Percentiles rank a stretch among this genome's conserved stretches.
These are phyloP conservation scores for Fraxinus sp. DNA, from an alignment of 305 asterid genomes.

Conservation along the genomic window DNA sequence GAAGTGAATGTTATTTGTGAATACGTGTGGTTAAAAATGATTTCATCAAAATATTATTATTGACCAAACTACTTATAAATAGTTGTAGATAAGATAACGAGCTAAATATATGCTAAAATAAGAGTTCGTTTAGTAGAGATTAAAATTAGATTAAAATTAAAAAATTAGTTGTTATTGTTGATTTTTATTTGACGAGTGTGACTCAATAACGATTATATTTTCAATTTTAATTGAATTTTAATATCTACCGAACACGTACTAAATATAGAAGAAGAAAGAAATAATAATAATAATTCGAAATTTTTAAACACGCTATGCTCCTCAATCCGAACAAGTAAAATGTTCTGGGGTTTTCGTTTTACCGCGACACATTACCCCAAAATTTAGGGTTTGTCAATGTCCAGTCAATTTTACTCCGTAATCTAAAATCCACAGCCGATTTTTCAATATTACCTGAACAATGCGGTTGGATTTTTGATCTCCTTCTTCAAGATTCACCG, in stretches of 20 bases:
- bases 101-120: no score
- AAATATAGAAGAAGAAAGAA: no score
- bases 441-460: constrained; percentile 8
- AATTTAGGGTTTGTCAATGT: constrained; percentile 30
- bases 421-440: constrained; percentile 4
- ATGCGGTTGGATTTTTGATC: constrained; percentile 16
- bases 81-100: no score
- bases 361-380: constrained; percentile 20
- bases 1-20: not conserved
- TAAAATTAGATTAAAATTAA: no score
- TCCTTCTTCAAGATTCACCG: not conserved
- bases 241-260: no score
- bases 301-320: not conserved
- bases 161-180: no score
- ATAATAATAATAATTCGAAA: not conserved
- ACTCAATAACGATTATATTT: no score
- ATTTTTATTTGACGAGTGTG: no score
- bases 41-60: not conserved
- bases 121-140: no score
- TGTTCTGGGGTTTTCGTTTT: constrained; percentile 26
- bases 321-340: not conserved
- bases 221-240: no score
- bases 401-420: not conserved
- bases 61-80: not conserved
- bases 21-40: not conserved